Conservation (phyloP, 2,329 filamentous ascomycete genomes). For the Beauveria brongniartii region DNA sequence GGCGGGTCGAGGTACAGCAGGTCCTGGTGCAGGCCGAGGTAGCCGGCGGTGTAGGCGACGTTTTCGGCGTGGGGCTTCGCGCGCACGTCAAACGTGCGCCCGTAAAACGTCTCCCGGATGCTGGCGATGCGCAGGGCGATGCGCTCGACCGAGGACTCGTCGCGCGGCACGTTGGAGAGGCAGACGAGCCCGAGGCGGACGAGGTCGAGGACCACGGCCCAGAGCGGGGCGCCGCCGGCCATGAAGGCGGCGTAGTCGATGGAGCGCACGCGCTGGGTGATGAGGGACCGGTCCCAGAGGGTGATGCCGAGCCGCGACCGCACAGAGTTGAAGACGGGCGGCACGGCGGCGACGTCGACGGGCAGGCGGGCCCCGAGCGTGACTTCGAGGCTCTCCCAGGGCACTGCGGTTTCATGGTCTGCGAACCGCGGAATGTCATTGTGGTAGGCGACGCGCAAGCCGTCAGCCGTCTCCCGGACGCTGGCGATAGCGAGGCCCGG, state of each 20-base stretch:
- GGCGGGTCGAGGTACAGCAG: conserved; percentile 76
- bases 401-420: conserved; percentile 26
- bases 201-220: conserved; percentile 54
- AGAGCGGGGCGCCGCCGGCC: conserved; percentile 42
- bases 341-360: conserved; percentile 17
- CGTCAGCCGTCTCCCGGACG: conserved; percentile 25
- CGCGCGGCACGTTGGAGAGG: conserved; percentile 63
- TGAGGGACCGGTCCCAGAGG: conserved; percentile 34
- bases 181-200: conserved; percentile 66
- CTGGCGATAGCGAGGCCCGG: conserved; percentile 22
- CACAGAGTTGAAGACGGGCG: conserved; percentile 17
- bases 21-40: conserved; percentile 87
- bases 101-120: conserved; percentile 84
- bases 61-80: conserved; percentile 80
- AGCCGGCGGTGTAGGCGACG: conserved; percentile 78
- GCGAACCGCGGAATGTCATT: conserved; percentile 31
- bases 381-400: conserved; percentile 30
- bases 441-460: conserved; percentile 53
- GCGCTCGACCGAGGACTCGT: conserved; percentile 54
- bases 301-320: conserved; percentile 25
- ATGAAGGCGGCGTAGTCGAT: conserved; percentile 69
- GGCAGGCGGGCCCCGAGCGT: conserved; percentile 18
- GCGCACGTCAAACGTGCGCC: conserved; percentile 80
- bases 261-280: conserved; percentile 39
- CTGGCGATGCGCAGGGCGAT: conserved; percentile 68